Evolutionary conservation across 2,329 filamentous ascomycete species (phyloP), one percentile per base, ranked within the genome.

Genomic region (Penicillium sp.): DNA sequence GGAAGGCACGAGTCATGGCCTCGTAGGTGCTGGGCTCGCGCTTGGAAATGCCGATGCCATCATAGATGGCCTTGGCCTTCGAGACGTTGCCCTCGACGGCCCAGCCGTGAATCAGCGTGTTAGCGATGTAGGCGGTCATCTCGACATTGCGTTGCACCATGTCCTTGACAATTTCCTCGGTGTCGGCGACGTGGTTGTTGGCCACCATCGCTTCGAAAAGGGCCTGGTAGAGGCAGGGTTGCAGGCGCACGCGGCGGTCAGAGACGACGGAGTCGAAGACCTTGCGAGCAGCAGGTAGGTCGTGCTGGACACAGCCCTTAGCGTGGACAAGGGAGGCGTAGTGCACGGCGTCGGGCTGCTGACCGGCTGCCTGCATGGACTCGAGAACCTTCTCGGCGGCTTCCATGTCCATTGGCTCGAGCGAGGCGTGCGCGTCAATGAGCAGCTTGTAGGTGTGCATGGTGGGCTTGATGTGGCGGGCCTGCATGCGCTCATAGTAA

Each of bases 21-120:
- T 99, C 94, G 71, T 99, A 99, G 4, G 94, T 99, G 78, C 91
- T 96, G 3, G 94, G 94, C 77, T 99, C 94, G 51, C 94, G 86
- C 75, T 87, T 91, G 48, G 85, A 82, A 25, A 84, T 81, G 8
- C 86, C 83, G 3, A 99, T 86, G n/a, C 82, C 80, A 53, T 88
- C 81, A 69, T 95, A 99, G 55, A 96, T 85, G 22, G 81, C 76
- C 66, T 86, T 84, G 16, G 91, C 89, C 72, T 90, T 92, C 54
- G 77, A 74, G 40, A 97, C 88, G 57, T 95, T 82, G 73, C 88
- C 87, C 69, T 89, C 88, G 13, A 87, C 82, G 20, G 92, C 90
- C 92, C 94, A 99, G 57, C 94, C 94, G 68, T 97, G 92, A 66
- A 99, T 97, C 41, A 99, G 81, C 5, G 92, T 96, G 77, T 99